Percentiles rank a stretch among this genome's conserved stretches.
Conservation (phyloP, 2,329 filamentous ascomycete species). For the Botryotinia calthae region DNA sequence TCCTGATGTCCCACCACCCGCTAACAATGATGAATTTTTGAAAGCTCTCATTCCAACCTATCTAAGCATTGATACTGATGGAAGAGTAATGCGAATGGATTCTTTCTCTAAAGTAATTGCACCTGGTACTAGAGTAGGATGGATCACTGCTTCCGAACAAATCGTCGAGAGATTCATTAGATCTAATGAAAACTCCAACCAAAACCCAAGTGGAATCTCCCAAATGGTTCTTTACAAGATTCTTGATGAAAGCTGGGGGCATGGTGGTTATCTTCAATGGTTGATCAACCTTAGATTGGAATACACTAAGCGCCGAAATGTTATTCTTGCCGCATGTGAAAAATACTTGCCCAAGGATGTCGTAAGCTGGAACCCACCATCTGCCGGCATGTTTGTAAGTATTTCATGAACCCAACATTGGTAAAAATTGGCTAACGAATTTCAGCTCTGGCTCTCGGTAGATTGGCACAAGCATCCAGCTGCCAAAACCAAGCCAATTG, state of each 20-base stretch:
- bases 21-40: constrained; percentile 70
- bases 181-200: constrained; percentile 79
- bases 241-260: constrained; percentile 91
- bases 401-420: too few relatives aligned
- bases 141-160: constrained; percentile 85
- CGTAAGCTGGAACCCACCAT: constrained; percentile 75
- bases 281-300: constrained; percentile 75
- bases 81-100: constrained; percentile 85
- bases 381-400: constrained; percentile 74
- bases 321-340: constrained; percentile 77
- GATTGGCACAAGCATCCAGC: constrained; percentile 65
- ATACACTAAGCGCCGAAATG: constrained; percentile 77
- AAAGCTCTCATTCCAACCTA: constrained; percentile 69
- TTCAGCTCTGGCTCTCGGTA: constrained; percentile 69
- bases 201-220: constrained; percentile 80
- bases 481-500: constrained; percentile 50
- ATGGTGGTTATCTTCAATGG: constrained; percentile 86
- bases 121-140: constrained; percentile 78
- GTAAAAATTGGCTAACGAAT: constrained; percentile 4
- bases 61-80: constrained; percentile 78
- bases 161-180: constrained; percentile 67
- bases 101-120: constrained; percentile 91
- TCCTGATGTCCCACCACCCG: constrained; percentile 44
- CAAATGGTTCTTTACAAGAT: constrained; percentile 86
- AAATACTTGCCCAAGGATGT: constrained; percentile 70